Evolutionary conservation across 345 rosid genomes (phyloP).

Genomic region (Salix viminalis): DNA sequence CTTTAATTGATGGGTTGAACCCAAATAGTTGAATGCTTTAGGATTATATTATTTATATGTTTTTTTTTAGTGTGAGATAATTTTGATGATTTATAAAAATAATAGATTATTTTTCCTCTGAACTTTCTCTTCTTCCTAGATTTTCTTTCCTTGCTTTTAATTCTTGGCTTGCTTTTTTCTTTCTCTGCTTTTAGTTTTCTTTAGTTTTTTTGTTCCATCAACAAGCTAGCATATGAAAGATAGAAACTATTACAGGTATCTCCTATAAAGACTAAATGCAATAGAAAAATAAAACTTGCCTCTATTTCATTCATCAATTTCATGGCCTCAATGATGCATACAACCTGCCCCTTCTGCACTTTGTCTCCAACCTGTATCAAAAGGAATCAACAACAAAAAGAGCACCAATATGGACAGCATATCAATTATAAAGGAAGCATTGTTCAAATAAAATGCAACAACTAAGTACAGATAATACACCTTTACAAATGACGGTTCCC

Average conservation of each 20-base stretch:
- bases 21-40: too few species aligned
- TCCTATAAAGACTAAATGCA: slow-evolving; percentile 1
- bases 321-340: slow-evolving; percentile 93
- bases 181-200: too few species aligned
- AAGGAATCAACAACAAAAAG: neutral
- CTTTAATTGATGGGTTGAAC: too few species aligned
- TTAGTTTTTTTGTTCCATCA: too few species aligned
- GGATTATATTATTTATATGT: too few species aligned
- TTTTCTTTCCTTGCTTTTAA: too few species aligned
- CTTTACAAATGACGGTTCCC: slow-evolving; percentile 80
- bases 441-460: slow-evolving; percentile 10
- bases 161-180: too few species aligned
- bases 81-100: too few species aligned
- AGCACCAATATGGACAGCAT: neutral
- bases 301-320: slow-evolving; percentile 95
- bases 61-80: too few species aligned
- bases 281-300: slow-evolving; percentile 38
- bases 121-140: too few species aligned
- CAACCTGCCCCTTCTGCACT: slow-evolving; percentile 84
- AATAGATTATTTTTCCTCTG: too few species aligned
- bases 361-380: slow-evolving; percentile 73
- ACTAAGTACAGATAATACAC: slow-evolving; percentile 29
- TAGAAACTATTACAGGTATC: neutral
- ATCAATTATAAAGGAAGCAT: neutral
- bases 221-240: neutral